Conservation (phyloP, 2,329 filamentous ascomycete species). For the Allantophomopsis lycopodina region DNA sequence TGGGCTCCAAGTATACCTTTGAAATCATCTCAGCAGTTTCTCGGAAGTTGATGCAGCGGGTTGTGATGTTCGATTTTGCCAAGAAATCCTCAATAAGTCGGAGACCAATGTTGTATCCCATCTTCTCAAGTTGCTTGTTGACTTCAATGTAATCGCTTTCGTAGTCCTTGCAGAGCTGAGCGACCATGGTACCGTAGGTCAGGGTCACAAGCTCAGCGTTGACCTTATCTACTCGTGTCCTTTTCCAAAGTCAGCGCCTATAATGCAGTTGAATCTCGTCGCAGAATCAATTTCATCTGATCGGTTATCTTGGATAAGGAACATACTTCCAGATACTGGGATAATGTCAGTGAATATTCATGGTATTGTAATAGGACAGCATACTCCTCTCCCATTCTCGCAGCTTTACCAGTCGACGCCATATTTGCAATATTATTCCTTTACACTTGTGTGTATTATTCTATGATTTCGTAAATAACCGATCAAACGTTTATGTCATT, state of each 20-base stretch:
- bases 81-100: constrained; percentile 95
- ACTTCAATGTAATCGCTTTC: constrained; percentile 89
- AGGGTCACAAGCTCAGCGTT: constrained; percentile 95
- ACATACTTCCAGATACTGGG: constrained; percentile 23
- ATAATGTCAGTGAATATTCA: neutral
- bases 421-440: constrained; percentile 15
- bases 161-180: constrained; percentile 92
- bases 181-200: constrained; percentile 95
- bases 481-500: no score
- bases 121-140: constrained; percentile 95
- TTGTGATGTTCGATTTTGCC: constrained; percentile 83
- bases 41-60: constrained; percentile 80
- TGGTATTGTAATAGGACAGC: constrained; percentile 13
- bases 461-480: no score
- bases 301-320: neutral
- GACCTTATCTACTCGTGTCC: constrained; percentile 92
- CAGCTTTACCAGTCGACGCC: constrained; percentile 46
- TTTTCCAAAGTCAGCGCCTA: constrained; percentile 22
- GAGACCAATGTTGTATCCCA: constrained; percentile 97
- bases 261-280: no score
- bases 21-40: constrained; percentile 96
- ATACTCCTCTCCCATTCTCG: constrained; percentile 64
- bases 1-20: constrained; percentile 41
- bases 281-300: no score
- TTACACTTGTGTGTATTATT: no score